Conservation (phyloP, 2,329 filamentous ascomycete genomes). For the Venturiaceae sp. region DNA sequence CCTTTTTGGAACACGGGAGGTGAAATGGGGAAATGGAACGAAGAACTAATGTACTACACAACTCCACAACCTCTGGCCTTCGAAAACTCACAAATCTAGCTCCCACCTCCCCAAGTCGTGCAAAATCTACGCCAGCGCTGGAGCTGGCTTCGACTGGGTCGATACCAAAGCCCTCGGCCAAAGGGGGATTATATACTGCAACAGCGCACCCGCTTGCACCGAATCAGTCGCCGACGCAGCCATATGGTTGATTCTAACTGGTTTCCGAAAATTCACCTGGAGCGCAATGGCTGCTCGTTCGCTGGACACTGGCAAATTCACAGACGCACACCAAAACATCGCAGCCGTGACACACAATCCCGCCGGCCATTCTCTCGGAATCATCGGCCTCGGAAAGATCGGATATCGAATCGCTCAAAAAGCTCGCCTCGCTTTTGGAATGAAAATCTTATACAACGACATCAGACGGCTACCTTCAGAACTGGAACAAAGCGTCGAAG, state of each 20-base stretch:
- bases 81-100: conserved; percentile 1
- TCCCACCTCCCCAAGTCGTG: conserved; percentile 42
- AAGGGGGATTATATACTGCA: conserved; percentile 60
- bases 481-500: conserved; percentile 39
- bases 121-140: conserved; percentile 49
- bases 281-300: conserved; percentile 47
- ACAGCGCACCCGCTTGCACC: conserved; percentile 58
- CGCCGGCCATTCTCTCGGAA: conserved; percentile 48
- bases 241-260: conserved; percentile 57
- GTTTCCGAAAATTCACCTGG: conserved; percentile 60
- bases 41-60: conserved; percentile 38
- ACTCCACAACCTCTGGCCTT: background rate
- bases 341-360: conserved; percentile 55
- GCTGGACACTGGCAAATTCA: conserved; percentile 37
- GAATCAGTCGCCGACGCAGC: conserved; percentile 67
- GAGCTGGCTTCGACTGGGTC: conserved; percentile 55
- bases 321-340: conserved; percentile 49
- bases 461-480: conserved; percentile 38
- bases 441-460: conserved; percentile 58
- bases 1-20: conserved; percentile 57
- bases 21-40: conserved; percentile 56
- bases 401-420: conserved; percentile 45
- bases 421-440: conserved; percentile 49
- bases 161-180: conserved; percentile 51
- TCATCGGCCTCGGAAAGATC: conserved; percentile 59